phyloP scores from a whole-genome alignment of 2,329 filamentous ascomycete genomes.

The Phyllosticta capitalensis region DNA sequence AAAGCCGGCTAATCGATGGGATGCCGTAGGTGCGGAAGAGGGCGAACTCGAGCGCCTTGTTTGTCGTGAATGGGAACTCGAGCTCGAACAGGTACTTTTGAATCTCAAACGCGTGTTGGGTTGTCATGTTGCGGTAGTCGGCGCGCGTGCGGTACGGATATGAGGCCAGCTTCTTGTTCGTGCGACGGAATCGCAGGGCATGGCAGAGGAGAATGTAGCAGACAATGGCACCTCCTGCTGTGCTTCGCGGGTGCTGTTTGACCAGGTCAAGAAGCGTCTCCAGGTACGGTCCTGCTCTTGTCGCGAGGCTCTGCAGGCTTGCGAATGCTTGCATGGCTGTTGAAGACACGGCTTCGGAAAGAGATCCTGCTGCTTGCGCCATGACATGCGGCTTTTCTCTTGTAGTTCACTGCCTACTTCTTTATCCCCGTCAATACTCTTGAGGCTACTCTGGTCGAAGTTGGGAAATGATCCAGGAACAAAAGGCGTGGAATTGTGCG shows the following conservation, averaged over 20 bases:
- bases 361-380: neutral
- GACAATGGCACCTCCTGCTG: constrained; percentile 8
- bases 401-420: neutral
- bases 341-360: neutral
- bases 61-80: constrained; percentile 47
- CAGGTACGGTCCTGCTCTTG: neutral
- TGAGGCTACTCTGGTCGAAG: neutral
- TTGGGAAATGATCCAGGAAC: neutral
- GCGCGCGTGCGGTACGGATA: constrained; percentile 37
- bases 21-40: constrained; percentile 39
- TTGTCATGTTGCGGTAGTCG: constrained; percentile 44
- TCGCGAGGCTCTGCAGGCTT: neutral
- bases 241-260: neutral
- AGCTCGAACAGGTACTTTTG: constrained; percentile 35
- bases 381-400: neutral
- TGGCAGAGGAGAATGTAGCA: constrained; percentile 27
- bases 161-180: constrained; percentile 31
- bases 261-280: neutral
- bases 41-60: constrained; percentile 47
- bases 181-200: constrained; percentile 28
- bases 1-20: constrained; percentile 26
- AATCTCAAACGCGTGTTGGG: constrained; percentile 44
- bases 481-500: neutral
- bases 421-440: neutral
- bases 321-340: neutral